Base-by-base conservation (phyloP, 805 yeast species). In the Metschnikowia corniflorae region DNA sequence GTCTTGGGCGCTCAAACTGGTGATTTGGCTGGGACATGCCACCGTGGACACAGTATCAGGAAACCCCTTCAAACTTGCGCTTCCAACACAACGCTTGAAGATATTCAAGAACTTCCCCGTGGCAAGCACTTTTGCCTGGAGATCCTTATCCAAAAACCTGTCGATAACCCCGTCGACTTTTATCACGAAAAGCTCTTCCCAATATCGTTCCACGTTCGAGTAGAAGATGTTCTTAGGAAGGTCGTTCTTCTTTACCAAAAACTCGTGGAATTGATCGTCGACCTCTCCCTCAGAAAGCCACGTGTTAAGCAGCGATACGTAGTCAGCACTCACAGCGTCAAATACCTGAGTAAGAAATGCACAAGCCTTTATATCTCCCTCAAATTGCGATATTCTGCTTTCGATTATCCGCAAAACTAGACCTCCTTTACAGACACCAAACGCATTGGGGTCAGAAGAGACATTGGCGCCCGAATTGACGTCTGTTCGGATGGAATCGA, bases 51-150 rank as follows among this genome's bases (percentile, higher is more conserved):
- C 41, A 5, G 31, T 24, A 30, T 62, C 68, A 15, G 57, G 49
- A 15, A 63, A 49, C 16, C 31, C 38, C 5, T 54, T 54, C 21
- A 65, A 54, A 34, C 59, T 54, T n/a, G 65, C 63, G 3, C 75
- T 61, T 0, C 81, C 82, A 8, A 63, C 58, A 50, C 85, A 79
- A 39, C 72, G 78, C 37, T 77, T 71, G 29, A 84, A 68, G 3
- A 91, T 80, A 50, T 86, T 85, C 38, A 88, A 63, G 49, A 81
- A 81, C 58, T 87, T 89, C 2, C 99, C 99, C 0, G 96, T 86
- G 33, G 79, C 65, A 16, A 91, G 63, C 0, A 91, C 71, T 57
- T 82, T 82, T 32, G 71, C 70, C 46, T 83, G 83, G 6, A 79
- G 54, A 2, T 69, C 73, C 17, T 63, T 65, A 25, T 68, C 60